phyloP scores from a whole-genome alignment of 352 stramenopile species.

The Globisporangium spinosum region DNA sequence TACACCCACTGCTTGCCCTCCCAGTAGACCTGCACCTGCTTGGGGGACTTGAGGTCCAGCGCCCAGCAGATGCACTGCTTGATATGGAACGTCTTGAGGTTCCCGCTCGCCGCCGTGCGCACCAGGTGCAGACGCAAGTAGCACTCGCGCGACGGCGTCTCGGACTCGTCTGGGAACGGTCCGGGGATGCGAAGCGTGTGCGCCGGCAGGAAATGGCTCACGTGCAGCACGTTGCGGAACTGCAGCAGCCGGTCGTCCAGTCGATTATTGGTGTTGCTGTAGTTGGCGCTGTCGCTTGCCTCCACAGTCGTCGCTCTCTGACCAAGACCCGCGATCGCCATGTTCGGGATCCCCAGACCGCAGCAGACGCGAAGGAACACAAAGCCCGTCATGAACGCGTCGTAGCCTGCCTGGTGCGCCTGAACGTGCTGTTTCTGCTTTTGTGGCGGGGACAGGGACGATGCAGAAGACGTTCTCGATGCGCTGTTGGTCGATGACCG shows the following conservation, averaged over 20 bases:
- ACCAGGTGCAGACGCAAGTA: constrained; percentile 58
- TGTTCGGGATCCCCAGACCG: constrained; percentile 53
- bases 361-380: constrained; percentile 70
- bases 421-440: constrained; percentile 28
- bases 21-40: constrained; percentile 48
- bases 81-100: constrained; percentile 68
- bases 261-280: background rate
- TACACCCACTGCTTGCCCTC: constrained; percentile 48
- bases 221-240: constrained; percentile 45
- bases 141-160: constrained; percentile 43
- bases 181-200: constrained; percentile 41
- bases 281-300: background rate
- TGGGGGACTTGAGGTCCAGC: constrained; percentile 40
- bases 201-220: constrained; percentile 63
- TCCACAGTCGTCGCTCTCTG: background rate
- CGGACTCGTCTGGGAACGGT: constrained; percentile 35
- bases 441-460: constrained; percentile 1
- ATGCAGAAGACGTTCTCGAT: background rate
- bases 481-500: background rate
- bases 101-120: constrained; percentile 36
- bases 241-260: constrained; percentile 25
- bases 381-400: constrained; percentile 76
- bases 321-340: constrained; percentile 36
- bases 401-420: constrained; percentile 72
- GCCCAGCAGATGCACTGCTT: constrained; percentile 62